phyloP scores from a whole-genome alignment of 306 rosid species.

The Herpetospermum pedunculosum region DNA sequence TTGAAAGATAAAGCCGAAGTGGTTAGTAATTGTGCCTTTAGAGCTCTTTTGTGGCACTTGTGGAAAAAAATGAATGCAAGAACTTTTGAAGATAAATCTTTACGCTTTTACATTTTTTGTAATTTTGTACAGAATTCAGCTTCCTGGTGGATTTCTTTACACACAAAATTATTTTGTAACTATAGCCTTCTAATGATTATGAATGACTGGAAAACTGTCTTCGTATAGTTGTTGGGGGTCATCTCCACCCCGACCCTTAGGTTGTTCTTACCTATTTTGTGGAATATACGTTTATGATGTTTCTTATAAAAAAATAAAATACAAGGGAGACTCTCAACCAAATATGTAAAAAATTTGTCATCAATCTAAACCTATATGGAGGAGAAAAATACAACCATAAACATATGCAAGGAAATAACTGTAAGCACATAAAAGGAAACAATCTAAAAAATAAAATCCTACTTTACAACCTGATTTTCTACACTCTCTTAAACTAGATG shows the following conservation, averaged over 20 bases:
- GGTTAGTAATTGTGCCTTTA: neutral
- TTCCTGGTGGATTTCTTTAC: neutral
- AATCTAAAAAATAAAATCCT: no score
- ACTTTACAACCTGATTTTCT: no score
- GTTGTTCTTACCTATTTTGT: neutral
- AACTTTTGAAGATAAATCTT: neutral
- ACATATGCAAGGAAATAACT: no score
- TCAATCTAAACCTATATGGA: no score
- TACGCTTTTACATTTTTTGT: neutral
- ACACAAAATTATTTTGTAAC: no score
- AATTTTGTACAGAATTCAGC: neutral
- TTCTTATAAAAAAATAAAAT: neutral
- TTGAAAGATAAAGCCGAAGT: neutral
- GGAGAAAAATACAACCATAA: no score
- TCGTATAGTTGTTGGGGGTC: neutral
- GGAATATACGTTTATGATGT: neutral
- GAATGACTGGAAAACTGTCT: neutral
- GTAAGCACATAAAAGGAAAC: no score
- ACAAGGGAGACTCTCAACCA: no score
- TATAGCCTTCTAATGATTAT: neutral
- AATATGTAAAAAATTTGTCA: no score
- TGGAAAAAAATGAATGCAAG: neutral
- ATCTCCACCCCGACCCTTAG: neutral
- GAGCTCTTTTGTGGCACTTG: neutral
- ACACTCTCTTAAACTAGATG: no score